A percentile compares a stretch with the other conserved stretches of the same genome.
Conservation (phyloP, 768 basidiomycete genomes). For the Naematelia encephala region DNA sequence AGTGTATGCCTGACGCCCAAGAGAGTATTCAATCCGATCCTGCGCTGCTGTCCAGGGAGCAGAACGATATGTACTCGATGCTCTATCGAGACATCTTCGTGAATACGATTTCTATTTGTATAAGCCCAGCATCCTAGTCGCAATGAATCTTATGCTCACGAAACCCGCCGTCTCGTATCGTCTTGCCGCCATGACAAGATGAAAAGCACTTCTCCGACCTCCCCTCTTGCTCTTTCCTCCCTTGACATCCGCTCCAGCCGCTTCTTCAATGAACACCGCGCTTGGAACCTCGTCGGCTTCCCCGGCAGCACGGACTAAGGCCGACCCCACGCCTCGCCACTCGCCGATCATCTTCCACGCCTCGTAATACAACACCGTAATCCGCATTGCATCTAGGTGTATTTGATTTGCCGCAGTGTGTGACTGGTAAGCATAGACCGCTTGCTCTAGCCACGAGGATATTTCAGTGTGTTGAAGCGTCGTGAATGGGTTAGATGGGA, state of each 20-base stretch:
- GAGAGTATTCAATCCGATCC: constrained; percentile 50
- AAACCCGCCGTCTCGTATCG: constrained; percentile 53
- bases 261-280: constrained; percentile 54
- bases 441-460: constrained; percentile 48
- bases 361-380: constrained; percentile 50
- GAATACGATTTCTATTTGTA: constrained; percentile 51
- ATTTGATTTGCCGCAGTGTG: constrained; percentile 28
- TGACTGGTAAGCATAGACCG: constrained; percentile 35
- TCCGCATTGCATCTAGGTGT: constrained; percentile 47
- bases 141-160: constrained; percentile 33
- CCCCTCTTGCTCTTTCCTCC: constrained; percentile 36
- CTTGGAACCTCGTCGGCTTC: constrained; percentile 52
- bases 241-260: constrained; percentile 49
- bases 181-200: constrained; percentile 51
- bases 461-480: constrained; percentile 43
- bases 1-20: constrained; percentile 80
- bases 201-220: constrained; percentile 45
- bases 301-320: constrained; percentile 47
- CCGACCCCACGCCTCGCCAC: constrained; percentile 35
- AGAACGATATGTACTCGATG: constrained; percentile 46
- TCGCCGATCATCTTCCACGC: constrained; percentile 46
- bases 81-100: constrained; percentile 50
- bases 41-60: constrained; percentile 49
- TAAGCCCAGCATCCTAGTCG: constrained; percentile 4
- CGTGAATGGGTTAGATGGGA: constrained; percentile 25